phyloP scores from a whole-genome alignment of 805 yeast genomes.

The Candida glaebosa region DNA sequence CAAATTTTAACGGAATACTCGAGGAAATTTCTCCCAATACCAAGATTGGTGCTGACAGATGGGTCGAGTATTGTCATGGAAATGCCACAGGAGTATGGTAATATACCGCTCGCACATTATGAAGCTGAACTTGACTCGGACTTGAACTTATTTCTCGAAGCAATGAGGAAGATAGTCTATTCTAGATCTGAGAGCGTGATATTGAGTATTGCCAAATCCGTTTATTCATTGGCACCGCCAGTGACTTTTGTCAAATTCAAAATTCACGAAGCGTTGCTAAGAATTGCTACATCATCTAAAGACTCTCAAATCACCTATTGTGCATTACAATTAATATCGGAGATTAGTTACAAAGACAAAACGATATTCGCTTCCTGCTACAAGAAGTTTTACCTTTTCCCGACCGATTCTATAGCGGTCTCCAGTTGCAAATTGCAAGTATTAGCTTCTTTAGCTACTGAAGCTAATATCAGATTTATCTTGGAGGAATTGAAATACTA shows the following conservation, averaged over 20 bases:
- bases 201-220: constrained; percentile 55
- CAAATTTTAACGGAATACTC: constrained; percentile 67
- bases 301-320: constrained; percentile 19
- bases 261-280: constrained; percentile 49
- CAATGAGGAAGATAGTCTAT: constrained; percentile 45
- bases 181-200: constrained; percentile 59
- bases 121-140: constrained; percentile 53
- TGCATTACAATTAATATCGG: constrained; percentile 47
- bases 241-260: constrained; percentile 44
- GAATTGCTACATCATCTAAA: constrained; percentile 30
- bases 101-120: constrained; percentile 18
- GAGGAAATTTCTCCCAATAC: constrained; percentile 55
- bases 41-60: constrained; percentile 35
- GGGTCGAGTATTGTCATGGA: constrained; percentile 28
- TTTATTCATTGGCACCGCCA: constrained; percentile 57
- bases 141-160: constrained; percentile 48
- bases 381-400: constrained; percentile 52
- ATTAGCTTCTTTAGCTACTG: constrained; percentile 55
- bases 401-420: constrained; percentile 45
- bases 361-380: constrained; percentile 30
- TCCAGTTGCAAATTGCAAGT: constrained; percentile 58
- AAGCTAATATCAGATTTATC: constrained; percentile 47
- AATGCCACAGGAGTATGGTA: constrained; percentile 40
- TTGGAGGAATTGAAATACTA: constrained; percentile 64
- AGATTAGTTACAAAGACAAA: constrained; percentile 33